These are phyloP conservation scores for Pseudomonodictys pantanalensis DNA, from an alignment of 495 filamentous ascomycete species.

Conservation along the genomic window DNA sequence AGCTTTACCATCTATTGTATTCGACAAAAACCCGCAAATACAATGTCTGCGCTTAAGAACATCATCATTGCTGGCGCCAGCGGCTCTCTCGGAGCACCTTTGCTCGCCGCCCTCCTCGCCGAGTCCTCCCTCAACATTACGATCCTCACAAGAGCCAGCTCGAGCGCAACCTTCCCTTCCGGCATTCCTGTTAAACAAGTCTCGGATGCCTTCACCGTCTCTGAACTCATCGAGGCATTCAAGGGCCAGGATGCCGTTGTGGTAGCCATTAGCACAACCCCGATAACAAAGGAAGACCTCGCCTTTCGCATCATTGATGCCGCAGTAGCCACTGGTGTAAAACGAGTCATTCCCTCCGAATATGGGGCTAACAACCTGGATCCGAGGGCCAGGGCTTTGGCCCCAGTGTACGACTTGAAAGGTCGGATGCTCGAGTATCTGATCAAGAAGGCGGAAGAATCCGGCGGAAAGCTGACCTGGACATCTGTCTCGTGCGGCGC, in stretches of 20 bases:
- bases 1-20: no score
- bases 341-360: slow-evolving; percentile 42
- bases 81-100: slow-evolving; percentile 42
- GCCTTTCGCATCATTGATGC: slow-evolving; percentile 39
- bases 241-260: slow-evolving; percentile 51
- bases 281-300: slow-evolving; percentile 21
- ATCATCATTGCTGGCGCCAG: slow-evolving; percentile 33
- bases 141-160: slow-evolving; percentile 44
- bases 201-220: slow-evolving; percentile 60
- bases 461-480: slow-evolving; percentile 43
- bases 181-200: slow-evolving; percentile 41
- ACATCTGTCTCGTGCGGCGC: slow-evolving; percentile 48
- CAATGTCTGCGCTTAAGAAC: slow-evolving; percentile 22
- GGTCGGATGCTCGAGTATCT: slow-evolving; percentile 49
- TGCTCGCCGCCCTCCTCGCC: slow-evolving; percentile 42
- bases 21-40: no score
- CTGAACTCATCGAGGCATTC: slow-evolving; percentile 44
- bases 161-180: slow-evolving; percentile 43
- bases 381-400: slow-evolving; percentile 10
- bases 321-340: slow-evolving; percentile 39
- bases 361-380: slow-evolving; percentile 44
- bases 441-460: slow-evolving; percentile 39
- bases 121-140: slow-evolving; percentile 56
- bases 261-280: slow-evolving; percentile 34
- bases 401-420: slow-evolving; percentile 29